Base-by-base conservation (phyloP, 2,329 filamentous ascomycete genomes). In the Aspergillus melleus region DNA sequence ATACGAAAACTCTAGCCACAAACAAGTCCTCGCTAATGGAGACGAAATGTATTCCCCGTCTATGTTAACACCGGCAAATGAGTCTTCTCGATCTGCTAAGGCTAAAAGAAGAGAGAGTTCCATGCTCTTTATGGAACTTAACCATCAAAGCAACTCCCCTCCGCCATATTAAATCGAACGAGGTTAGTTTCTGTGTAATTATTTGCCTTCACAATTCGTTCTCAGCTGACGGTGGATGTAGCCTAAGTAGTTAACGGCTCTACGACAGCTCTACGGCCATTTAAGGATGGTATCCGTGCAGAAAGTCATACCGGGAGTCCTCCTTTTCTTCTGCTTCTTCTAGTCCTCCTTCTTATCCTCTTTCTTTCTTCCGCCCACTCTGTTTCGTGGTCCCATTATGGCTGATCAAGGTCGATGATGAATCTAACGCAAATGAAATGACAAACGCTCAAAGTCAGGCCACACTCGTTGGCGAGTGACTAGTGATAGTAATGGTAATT, bases 81-180 rank as follows among this genome's bases (percentile, higher is more conserved):
- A 76, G 30, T 73, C 74, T 29, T 67, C 70, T 20, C 72, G 72
- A 30, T 72, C 73, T 10, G 70, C 71, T 20, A 81, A 81, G 67
- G 71, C 76, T 19, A 79, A 80, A 66, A 74, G 80, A 62, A 72
- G 80, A 49, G 80, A 82, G 66, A 82, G 80, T 63, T 80, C 79
- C 19, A 74, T 82, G 68, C 67, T 81, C 47, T 75, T 80, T 44
- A 79, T 80, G 77, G 76, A 77, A 42, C 61, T 70, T 42, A 70
- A 69, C 36, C 65, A 75, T 57, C 69, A 70, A 52, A 71, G 24
- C 36, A 42, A n/a, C 36, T 42, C 36, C 6, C 36, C 36, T 14
- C 14, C 36, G 16, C 14, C 16, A 5, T 42, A 42, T 42, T 12
- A 12, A 32, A 19, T 69, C 54, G 67, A 71, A 30, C 55, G 63